Evolutionary conservation across 129 eudicot species (phyloP).

Genomic region (Pseudognaphalium luteoalbum): DNA sequence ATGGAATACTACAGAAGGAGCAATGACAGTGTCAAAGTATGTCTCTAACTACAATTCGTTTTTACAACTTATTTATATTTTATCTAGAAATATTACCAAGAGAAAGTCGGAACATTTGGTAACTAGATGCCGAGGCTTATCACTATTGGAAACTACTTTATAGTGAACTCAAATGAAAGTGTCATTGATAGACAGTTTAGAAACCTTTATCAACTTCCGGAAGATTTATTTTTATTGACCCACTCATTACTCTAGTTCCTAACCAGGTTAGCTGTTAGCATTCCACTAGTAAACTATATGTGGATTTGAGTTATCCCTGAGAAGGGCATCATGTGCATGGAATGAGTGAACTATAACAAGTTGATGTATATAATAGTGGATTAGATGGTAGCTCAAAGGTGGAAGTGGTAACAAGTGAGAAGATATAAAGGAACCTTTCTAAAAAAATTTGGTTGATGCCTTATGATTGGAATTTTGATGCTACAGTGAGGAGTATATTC

Average conservation of each 20-base stretch:
- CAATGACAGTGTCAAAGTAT: constrained; percentile 66
- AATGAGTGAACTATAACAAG: background rate
- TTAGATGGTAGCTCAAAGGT: constrained; percentile 3
- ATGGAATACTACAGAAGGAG: constrained; percentile 58
- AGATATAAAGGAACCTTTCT: background rate
- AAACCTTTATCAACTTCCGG: background rate
- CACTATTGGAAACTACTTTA: background rate
- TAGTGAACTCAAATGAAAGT: background rate
- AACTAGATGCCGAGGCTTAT: background rate
- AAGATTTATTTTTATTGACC: background rate
- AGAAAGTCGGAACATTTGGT: background rate
- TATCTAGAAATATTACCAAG: constrained; percentile 1
- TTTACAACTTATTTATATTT: background rate
- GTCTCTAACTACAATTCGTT: constrained; percentile 17
- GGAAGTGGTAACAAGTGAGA: constrained; percentile 4
- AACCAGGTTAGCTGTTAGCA: background rate
- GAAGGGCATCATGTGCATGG: background rate
- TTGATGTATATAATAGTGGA: background rate
- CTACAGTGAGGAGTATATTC: background rate
- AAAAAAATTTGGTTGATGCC: background rate
- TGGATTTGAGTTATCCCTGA: background rate
- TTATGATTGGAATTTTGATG: background rate
- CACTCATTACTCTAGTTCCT: constrained; percentile 10
- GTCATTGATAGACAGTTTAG: background rate
- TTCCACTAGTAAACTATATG: background rate